Evolutionary conservation across 257 asterid species (phyloP).

Genomic region (Gentiana straminea): DNA sequence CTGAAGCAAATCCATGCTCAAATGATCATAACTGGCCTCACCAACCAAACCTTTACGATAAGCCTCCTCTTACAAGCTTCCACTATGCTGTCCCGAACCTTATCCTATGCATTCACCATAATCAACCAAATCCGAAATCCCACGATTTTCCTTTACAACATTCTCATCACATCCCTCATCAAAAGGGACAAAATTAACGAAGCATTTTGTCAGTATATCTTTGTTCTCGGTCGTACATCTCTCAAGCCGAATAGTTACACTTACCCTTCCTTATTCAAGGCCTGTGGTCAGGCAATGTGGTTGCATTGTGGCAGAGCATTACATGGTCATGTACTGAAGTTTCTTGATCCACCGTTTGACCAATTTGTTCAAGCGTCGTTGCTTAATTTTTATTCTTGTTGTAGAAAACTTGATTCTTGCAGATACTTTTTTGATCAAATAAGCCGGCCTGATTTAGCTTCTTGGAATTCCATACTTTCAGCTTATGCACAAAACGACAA

Average conservation of each 20-base stretch:
- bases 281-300: constrained; percentile 35
- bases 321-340: constrained; percentile 59
- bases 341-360: constrained; percentile 38
- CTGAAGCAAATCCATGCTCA: constrained; percentile 53
- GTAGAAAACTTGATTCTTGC: constrained; percentile 35
- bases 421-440: constrained; percentile 44
- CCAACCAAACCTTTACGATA: constrained; percentile 58
- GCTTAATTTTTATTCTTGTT: constrained; percentile 55
- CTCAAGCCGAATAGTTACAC: constrained; percentile 55
- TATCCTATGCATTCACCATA: constrained; percentile 41
- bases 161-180: constrained; percentile 45
- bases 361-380: constrained; percentile 57
- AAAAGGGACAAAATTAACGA: constrained; percentile 22
- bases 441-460: constrained; percentile 50
- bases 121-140: constrained; percentile 38
- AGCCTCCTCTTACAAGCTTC: constrained; percentile 53
- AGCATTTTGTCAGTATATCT: constrained; percentile 37
- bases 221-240: constrained; percentile 17
- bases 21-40: constrained; percentile 51
- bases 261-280: constrained; percentile 70
- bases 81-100: constrained; percentile 29
- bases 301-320: constrained; percentile 45
- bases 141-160: constrained; percentile 55
- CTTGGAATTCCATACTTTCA: constrained; percentile 62
- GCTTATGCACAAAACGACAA: constrained; percentile 39